phyloP scores from a whole-genome alignment of 2,329 filamentous ascomycete genomes.

The Fusarium pseudograminearum region DNA sequence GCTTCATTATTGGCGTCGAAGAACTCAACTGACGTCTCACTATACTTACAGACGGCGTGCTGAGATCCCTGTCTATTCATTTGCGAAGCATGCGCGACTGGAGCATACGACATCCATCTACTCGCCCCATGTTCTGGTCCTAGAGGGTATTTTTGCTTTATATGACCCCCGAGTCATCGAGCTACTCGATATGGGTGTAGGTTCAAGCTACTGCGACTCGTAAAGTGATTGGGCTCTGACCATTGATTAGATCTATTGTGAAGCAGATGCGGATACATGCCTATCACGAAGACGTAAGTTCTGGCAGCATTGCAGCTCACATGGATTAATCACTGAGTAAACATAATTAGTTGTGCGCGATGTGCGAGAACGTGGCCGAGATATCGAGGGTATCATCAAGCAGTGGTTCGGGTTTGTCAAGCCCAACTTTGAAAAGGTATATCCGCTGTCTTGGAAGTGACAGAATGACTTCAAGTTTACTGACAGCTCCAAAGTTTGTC shows the following conservation, averaged over 20 bases:
- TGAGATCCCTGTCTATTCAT: constrained; percentile 95
- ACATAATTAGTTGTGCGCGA: constrained; percentile 78
- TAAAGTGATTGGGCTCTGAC: constrained; percentile 13
- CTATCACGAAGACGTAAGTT: constrained; percentile 84
- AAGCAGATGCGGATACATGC: constrained; percentile 95
- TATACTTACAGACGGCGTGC: constrained; percentile 74
- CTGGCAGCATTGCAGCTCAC: neutral
- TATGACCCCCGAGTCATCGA: constrained; percentile 89
- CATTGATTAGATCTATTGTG: constrained; percentile 81
- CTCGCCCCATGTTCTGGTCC: constrained; percentile 92
- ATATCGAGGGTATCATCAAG: constrained; percentile 95
- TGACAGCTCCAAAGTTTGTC: constrained; percentile 71
- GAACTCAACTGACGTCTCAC: constrained; percentile 26
- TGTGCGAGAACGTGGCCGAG: constrained; percentile 87
- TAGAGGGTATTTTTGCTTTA: constrained; percentile 96
- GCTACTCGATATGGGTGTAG: constrained; percentile 88
- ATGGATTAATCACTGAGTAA: constrained; percentile 9
- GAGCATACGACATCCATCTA: constrained; percentile 89
- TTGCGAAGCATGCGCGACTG: constrained; percentile 86
- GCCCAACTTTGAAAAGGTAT: constrained; percentile 87
- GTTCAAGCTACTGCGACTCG: constrained; percentile 20
- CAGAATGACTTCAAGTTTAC: neutral
- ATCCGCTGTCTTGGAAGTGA: neutral
- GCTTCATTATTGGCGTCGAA: neutral
- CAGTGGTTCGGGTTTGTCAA: constrained; percentile 98